Percentiles rank a stretch among this genome's conserved stretches.
Conservation (phyloP, 2,329 filamentous ascomycete species). For the Sclerotinia sclerotiorum region DNA sequence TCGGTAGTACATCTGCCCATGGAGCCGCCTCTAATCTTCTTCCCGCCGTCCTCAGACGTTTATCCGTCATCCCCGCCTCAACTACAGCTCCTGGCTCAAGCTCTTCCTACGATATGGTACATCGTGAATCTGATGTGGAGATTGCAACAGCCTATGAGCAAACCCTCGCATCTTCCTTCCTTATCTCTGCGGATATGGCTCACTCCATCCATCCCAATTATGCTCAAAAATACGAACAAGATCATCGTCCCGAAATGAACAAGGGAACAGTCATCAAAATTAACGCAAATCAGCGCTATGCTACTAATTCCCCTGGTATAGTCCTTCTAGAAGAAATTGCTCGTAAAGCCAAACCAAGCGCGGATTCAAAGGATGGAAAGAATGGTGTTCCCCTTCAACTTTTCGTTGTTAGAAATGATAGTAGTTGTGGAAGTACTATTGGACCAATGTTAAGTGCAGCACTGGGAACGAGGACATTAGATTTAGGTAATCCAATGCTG, state of each 20-base stretch:
- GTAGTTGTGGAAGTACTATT: conserved; percentile 91
- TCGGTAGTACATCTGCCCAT: conserved; percentile 88
- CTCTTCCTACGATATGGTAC: conserved; percentile 61
- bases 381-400: conserved; percentile 84
- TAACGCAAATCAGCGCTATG: conserved; percentile 96
- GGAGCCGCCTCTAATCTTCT: conserved; percentile 91
- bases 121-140: conserved; percentile 55
- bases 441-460: conserved; percentile 92
- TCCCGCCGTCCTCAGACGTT: conserved; percentile 79
- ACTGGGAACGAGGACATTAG: conserved; percentile 82
- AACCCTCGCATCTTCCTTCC: conserved; percentile 84
- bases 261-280: conserved; percentile 95
- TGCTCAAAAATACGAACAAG: conserved; percentile 81
- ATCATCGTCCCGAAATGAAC: conserved; percentile 94
- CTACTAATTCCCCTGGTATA: conserved; percentile 93
- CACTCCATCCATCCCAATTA: conserved; percentile 97
- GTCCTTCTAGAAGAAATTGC: conserved; percentile 89
- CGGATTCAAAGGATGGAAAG: conserved; percentile 46
- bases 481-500: conserved; percentile 74
- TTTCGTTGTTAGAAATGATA: conserved; percentile 96
- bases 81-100: conserved; percentile 50
- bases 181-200: conserved; percentile 96
- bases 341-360: conserved; percentile 53
- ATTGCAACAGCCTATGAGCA: conserved; percentile 87
- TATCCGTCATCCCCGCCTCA: conserved; percentile 70